Evolutionary conservation across 768 basidiomycete genomes (phyloP), one percentile per base, ranked within the genome.

Genomic region (Phanerochaete sordida): DNA sequence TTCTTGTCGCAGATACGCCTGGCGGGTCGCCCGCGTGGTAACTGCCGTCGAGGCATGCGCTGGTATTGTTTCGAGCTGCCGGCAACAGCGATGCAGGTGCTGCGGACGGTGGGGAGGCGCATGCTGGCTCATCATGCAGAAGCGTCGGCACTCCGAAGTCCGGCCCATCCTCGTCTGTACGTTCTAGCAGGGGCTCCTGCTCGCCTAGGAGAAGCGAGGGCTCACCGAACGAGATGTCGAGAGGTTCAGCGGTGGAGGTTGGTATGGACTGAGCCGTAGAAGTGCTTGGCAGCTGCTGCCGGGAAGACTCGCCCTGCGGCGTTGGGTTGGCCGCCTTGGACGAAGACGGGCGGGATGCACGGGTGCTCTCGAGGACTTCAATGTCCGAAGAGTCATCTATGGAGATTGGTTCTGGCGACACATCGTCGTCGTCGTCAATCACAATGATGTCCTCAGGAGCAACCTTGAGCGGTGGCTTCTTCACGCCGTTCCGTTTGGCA

Each of bases 341-440:
- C n/a, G n/a, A 43, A 43, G 39, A 48, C 24, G 19, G 39, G 39
- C 4, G 4, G 5, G n/a, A 21, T 26, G 11, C 28, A 23, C 31
- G 53, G 7, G 23, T 27, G 9, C 33, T 33, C 30, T 61, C 58
- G 23, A 68, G 35, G 19, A 68, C 48, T 31, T 69, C 65, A 26
- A 68, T 46, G 54, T 68, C 68, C 35, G 58, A 49, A 8, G 33
- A 28, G n/a, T 59, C 57, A 7, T 37, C 23, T 15, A 44, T 31
- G 24, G 39, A 44, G 16, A 47, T 19, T 12, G 26, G 13, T 39
- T 50, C 19, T 44, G 43, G 58, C 1, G 54, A 44, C n/a, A n/a
- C n/a, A n/a, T n/a, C n/a, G 30, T 58, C 59, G 16, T 70, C 72
- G 33, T 71, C 71, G 46, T 72, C 73, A 21, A 74, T 68, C 57